These are phyloP conservation scores for Pezizomycotina sp. DNA, from an alignment of 2,329 filamentous ascomycete genomes.

Conservation along the genomic window DNA sequence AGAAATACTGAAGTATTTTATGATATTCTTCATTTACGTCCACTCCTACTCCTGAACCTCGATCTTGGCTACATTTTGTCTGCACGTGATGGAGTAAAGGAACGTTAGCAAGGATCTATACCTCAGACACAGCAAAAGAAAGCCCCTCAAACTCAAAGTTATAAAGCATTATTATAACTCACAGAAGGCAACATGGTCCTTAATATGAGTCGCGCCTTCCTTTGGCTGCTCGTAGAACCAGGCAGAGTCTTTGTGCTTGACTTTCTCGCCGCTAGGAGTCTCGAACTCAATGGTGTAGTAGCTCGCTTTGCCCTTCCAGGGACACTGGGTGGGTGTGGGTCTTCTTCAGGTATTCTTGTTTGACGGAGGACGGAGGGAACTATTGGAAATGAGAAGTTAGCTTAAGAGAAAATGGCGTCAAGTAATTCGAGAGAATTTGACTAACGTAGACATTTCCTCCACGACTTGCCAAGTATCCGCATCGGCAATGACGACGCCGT, in stretches of 20 bases:
- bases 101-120: too few species aligned
- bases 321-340: conserved; percentile 31
- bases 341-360: conserved; percentile 29
- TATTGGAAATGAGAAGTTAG: conserved; percentile 18
- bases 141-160: too few species aligned
- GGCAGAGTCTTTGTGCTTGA: too few species aligned
- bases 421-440: not conserved
- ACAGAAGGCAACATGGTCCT: conserved; percentile 43
- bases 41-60: too few species aligned
- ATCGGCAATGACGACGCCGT: conserved; percentile 33
- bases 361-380: conserved; percentile 31
- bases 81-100: too few species aligned
- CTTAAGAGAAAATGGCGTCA: conserved; percentile 12
- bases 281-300: conserved; percentile 36
- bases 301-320: conserved; percentile 35
- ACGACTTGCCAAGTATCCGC: conserved; percentile 34
- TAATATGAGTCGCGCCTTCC: conserved; percentile 37
- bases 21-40: too few species aligned
- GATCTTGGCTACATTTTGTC: too few species aligned
- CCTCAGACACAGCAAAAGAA: too few species aligned
- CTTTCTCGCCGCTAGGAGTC: too few species aligned
- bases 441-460: conserved; percentile 35
- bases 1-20: too few species aligned
- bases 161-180: conserved; percentile 26
- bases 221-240: conserved; percentile 42